Base-by-base conservation (phyloP, 495 filamentous ascomycete genomes). In the Extremus antarcticus region DNA sequence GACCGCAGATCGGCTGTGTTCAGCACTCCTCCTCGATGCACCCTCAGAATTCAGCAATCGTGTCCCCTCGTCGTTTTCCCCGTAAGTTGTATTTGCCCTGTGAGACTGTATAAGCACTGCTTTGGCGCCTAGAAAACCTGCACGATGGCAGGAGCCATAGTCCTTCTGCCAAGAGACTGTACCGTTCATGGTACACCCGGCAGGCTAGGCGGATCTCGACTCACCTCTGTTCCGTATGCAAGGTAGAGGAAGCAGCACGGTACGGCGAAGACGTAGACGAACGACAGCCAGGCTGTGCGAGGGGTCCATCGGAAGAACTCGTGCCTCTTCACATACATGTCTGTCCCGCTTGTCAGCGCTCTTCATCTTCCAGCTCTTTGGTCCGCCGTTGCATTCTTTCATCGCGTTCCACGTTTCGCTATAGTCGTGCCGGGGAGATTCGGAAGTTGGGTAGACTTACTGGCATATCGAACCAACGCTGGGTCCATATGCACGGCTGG, bases 281-380 rank as follows among this genome's bases (percentile, higher is more conserved):
- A 79, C 2, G 81, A 84, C 57, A 94, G 58, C 75, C 80, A 80
- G 22, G 86, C 88, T 43, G 89, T 92, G 60, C 86, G 77, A 22
- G 80, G 77, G 15, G 84, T 96, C 86, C 87, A 97, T 64, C 87
- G 80, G 79, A 96, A 98, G 80, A 89, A 94, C 73, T 87, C 90
- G 80, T 89, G 85, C 48, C 92, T 86, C 74, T 94, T 90, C 60
- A 74, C 68, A 62, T 76, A 79, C 81, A 96, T 86, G 66, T 85
- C 92, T 98, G 64, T 65, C 23, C 21, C 20, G 8, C 35, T 17
- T 25, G 47, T 43, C 32, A 19, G 25, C 29, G 16, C 17, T 22
- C 54, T 22, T 56, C 54, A 2, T 56, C 48, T 29, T 52, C 21
- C 24, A 13, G 43, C 13, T 25, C 39, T 47, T 51, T 17, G 7